These are phyloP conservation scores for Blastomyces emzantsi DNA, from an alignment of 2,329 filamentous ascomycete species.

Conservation along the genomic window DNA sequence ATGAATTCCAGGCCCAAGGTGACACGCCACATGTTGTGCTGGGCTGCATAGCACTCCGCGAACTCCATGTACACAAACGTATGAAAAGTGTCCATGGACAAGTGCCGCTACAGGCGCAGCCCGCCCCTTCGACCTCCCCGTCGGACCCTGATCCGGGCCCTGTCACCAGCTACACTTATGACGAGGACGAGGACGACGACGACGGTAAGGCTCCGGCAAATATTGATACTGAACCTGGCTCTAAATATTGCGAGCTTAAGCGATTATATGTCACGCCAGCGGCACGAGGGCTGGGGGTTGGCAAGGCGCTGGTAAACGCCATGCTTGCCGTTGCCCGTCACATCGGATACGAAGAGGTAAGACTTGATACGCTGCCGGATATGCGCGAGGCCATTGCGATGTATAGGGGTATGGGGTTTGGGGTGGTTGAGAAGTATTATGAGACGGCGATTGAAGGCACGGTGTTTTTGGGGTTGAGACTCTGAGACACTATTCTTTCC, in stretches of 20 bases:
- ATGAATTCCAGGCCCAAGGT: slow-evolving; percentile 9
- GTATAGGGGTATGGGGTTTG: slow-evolving; percentile 46
- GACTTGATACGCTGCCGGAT: slow-evolving; percentile 47
- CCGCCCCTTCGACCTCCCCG: background rate
- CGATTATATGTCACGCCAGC: slow-evolving; percentile 45
- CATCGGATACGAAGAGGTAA: slow-evolving; percentile 44
- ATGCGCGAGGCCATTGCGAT: slow-evolving; percentile 45
- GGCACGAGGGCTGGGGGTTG: slow-evolving; percentile 43
- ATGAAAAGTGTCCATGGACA: background rate
- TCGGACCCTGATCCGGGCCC: background rate
- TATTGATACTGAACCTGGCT: background rate
- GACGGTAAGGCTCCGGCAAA: slow-evolving; percentile 7
- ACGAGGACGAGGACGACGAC: too few relatives aligned
- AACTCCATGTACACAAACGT: slow-evolving; percentile 11
- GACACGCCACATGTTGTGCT: slow-evolving; percentile 21
- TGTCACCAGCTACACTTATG: too few relatives aligned
- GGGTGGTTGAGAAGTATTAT: slow-evolving; percentile 46
- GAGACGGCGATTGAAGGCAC: slow-evolving; percentile 47
- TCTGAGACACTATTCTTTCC: background rate
- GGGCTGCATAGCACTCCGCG: slow-evolving; percentile 45
- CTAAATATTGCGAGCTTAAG: slow-evolving; percentile 46
- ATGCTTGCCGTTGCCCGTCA: slow-evolving; percentile 39
- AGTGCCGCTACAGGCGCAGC: background rate
- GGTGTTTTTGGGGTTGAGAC: slow-evolving; percentile 41
- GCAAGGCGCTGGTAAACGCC: slow-evolving; percentile 39